Percentiles rank a stretch among this genome's conserved stretches.
These are phyloP conservation scores for Neltuma alba DNA, from an alignment of 306 rosid species.

Conservation along the genomic window DNA sequence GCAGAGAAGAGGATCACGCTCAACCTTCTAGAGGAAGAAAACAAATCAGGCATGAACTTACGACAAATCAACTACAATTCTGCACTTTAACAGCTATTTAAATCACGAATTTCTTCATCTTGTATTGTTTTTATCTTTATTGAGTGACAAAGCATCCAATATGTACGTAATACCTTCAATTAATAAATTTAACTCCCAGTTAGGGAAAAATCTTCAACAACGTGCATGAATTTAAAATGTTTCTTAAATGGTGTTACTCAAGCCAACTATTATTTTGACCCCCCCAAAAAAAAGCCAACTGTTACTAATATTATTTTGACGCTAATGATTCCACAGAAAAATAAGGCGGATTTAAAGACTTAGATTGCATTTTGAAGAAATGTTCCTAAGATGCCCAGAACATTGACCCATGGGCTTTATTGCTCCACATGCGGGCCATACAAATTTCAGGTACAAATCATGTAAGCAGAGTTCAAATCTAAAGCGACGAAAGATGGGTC, in stretches of 20 bases:
- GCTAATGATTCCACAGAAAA: too few relatives aligned
- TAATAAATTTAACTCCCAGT: background rate
- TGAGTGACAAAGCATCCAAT: too few relatives aligned
- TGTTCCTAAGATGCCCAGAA: too few relatives aligned
- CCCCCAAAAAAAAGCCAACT: too few relatives aligned
- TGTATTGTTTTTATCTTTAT: too few relatives aligned
- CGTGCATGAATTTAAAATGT: background rate
- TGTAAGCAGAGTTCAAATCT: background rate
- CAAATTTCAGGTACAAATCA: background rate
- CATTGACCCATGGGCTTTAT: slow-evolving; percentile 2
- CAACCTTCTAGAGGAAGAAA: background rate
- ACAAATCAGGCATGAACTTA: background rate
- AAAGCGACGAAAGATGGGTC: slow-evolving; percentile 1
- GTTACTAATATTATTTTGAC: too few relatives aligned
- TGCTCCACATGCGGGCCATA: background rate
- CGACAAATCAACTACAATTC: background rate
- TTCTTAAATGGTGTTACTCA: background rate
- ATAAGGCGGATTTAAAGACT: too few relatives aligned
- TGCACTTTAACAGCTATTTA: background rate
- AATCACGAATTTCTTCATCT: too few relatives aligned
- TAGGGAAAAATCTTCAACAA: background rate
- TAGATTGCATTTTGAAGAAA: too few relatives aligned
- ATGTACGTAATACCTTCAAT: too few relatives aligned
- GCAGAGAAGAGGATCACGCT: too few relatives aligned
- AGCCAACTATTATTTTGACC: background rate